A percentile compares a stretch with the other conserved stretches of the same genome.
Evolutionary conservation across 2,329 filamentous ascomycete genomes (phyloP).

Genomic region (Ophiostoma ulmi): DNA sequence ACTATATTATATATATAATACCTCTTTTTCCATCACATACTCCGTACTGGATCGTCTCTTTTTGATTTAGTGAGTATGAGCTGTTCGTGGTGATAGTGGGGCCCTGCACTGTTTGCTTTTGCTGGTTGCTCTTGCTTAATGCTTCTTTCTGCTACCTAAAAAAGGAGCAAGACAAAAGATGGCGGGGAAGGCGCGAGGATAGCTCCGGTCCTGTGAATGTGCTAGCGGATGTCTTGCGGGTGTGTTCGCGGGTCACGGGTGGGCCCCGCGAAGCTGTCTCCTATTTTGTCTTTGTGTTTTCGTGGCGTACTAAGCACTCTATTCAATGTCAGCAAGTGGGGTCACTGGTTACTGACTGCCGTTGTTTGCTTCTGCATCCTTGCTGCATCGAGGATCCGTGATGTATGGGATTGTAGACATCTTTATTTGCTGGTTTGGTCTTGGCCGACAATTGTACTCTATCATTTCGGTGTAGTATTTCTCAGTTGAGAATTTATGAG

Average conservation of each 20-base stretch:
- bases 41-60: neutral
- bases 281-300: neutral
- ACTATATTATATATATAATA: neutral
- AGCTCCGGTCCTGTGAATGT: conserved; percentile 6
- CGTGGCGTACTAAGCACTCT: neutral
- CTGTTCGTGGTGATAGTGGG: conserved; percentile 11
- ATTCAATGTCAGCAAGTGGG: neutral
- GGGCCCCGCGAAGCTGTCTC: conserved; percentile 1
- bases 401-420: no score
- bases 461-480: no score
- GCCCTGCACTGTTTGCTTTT: neutral
- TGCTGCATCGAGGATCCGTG: neutral
- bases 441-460: no score
- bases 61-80: neutral
- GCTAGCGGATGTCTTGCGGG: neutral
- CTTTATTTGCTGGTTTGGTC: no score
- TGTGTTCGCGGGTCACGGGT: conserved; percentile 26
- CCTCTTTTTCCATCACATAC: neutral
- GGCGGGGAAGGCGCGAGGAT: conserved; percentile 3
- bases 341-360: neutral
- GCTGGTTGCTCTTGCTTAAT: no score
- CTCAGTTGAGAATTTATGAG: no score
- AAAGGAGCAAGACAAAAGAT: neutral
- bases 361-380: neutral
- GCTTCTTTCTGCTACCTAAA: neutral